Base-by-base conservation (phyloP, 2,329 filamentous ascomycete species). In the Epichloe bromicola region DNA sequence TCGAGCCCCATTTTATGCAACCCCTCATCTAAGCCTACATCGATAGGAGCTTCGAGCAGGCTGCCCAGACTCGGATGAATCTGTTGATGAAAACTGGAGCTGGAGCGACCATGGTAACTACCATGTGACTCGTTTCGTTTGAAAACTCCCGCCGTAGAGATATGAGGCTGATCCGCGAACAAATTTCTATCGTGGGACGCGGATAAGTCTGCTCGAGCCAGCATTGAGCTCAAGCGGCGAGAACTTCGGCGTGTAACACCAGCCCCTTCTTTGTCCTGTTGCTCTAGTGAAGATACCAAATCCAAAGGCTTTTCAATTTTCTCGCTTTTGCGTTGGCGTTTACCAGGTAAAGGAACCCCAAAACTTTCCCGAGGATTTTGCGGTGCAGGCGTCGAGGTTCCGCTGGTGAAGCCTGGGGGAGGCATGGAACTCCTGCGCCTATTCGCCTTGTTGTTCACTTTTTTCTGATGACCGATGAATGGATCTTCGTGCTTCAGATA, bases 211-310 rank as follows among this genome's bases (percentile, higher is more conserved):
- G 87, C 86, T 60, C 91, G 78, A 15, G 90, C 90, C 49, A 96
- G 74, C 68, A 95, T 78, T 15, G 91, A 97, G 70, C 93, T 98
- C 26, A 97, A 85, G 48, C 93, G 80, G 42, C 93, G 81, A 17
- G 80, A 84, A 54, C 79, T 80, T 53, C 80, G 73, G 48, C 80
- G 70, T 0, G 74, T 75, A 12, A 73, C 72, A 15, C 74, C 72
- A n/a, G 66, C 63, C 11, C 70, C 73, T 51, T 76, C 72, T 49
- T 75, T 76, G 51, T 88, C 85, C 41, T 70, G 67, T 47, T 85
- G 78, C 51, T 86, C 85, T n/a, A 91, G 68, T 1, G 84, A 80
- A 3, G 84, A 76, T 3, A 83, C 84, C 42, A 88, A 71, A 56
- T 86, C 82, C 41, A 80, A 63, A 0, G 74, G 68, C 51, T 73